phyloP scores from a whole-genome alignment of 345 rosid genomes.

The Ceriops zippeliana region DNA sequence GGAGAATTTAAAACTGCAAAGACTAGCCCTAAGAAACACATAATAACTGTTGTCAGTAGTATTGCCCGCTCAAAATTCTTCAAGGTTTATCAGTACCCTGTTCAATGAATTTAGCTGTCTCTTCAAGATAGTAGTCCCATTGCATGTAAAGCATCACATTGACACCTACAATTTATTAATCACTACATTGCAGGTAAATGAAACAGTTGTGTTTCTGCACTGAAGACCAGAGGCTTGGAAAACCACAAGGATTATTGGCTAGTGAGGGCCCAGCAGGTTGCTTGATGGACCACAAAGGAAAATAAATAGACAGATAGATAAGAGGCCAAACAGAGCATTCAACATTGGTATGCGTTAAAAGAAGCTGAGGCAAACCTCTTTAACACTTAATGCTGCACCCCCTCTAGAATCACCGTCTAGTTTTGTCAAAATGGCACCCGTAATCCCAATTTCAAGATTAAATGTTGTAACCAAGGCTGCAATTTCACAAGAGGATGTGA shows the following conservation, averaged over 20 bases:
- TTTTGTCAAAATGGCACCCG: slow-evolving; percentile 98
- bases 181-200: neutral
- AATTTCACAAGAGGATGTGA: slow-evolving; percentile 13
- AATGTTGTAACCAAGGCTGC: slow-evolving; percentile 92
- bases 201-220: neutral
- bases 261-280: too few species aligned
- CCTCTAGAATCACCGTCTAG: slow-evolving; percentile 99
- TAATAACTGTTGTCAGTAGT: neutral
- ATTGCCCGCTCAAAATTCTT: neutral
- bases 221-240: too few species aligned
- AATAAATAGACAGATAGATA: too few species aligned
- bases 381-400: slow-evolving; percentile 96
- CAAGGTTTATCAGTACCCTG: neutral
- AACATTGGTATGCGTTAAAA: neutral
- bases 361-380: slow-evolving; percentile 60
- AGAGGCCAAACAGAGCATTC: neutral
- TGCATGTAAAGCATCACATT: neutral
- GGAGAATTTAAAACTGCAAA: neutral
- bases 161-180: neutral
- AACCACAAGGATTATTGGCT: too few species aligned
- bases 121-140: neutral
- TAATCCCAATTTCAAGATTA: slow-evolving; percentile 95
- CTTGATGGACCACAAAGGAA: too few species aligned
- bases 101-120: slow-evolving; percentile 1
- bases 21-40: slow-evolving; percentile 10